Base-by-base conservation (phyloP, 768 basidiomycete species). In the Tulasnella sp. region DNA sequence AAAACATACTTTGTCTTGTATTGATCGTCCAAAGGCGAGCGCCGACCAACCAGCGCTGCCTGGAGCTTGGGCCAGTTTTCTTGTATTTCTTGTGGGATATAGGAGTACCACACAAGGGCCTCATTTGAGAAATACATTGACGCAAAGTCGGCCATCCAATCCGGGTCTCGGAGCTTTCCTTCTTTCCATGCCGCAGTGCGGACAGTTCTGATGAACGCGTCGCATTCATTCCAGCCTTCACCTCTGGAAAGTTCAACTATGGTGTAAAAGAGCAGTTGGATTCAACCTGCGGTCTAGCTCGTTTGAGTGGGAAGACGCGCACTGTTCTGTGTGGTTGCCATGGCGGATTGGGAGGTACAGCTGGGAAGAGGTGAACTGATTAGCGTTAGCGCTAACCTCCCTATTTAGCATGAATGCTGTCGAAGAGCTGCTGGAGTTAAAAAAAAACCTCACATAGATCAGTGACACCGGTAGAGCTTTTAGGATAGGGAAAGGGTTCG, bases 131-230 rank as follows among this genome's bases (percentile, higher is more conserved):
- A 36, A 36, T 42, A 29, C 3, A 36, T 15, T 9, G 71, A 72
- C 34, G 71, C 71, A n/a, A 45, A 52, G 34, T 42, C 40, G n/a
- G 71, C 71, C 71, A 45, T 52, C 71, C 71, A 72, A 22, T 42
- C 71, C n/a, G 22, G 36, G 29, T 72, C 71, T 15, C 45, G 36
- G 7, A 72, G n/a, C 71, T 72, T 72, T 31, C 71, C 71, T 52
- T 72, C 37, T 19, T 45, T 54, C 40, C 36, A 72, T 2, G 71
- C 71, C 9, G 8, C 31, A 25, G 31, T 19, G 22, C 71, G 39
- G 22, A 72, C n/a, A 0, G 19, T 19, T 25, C 34, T 39, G 34
- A 72, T 42, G 40, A 72, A 72, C 1, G 31, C 12, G 12, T 42
- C 31, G 40, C 71, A 72, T 45, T 72, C 71, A 22, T n/a, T 36